Evolutionary conservation across 2,329 filamentous ascomycete genomes (phyloP).

Genomic region (Thielaviopsis musarum): DNA sequence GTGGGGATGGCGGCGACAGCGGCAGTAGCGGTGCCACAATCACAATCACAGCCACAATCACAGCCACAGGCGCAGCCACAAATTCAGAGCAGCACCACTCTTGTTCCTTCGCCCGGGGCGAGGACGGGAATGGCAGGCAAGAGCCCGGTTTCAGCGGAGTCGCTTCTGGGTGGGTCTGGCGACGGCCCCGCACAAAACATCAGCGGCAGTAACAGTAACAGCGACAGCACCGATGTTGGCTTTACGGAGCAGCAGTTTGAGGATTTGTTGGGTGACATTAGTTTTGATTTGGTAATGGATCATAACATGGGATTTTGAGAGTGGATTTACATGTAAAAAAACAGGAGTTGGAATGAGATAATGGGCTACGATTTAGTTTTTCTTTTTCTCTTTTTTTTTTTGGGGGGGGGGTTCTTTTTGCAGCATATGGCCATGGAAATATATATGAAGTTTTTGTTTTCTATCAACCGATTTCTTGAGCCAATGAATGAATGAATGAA

Average conservation of each 20-base stretch:
- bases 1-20: not conserved
- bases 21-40: not conserved
- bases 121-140: not conserved
- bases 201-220: not conserved
- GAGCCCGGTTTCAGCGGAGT: not conserved
- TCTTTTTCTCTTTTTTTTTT: too few relatives aligned
- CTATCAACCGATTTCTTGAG: too few relatives aligned
- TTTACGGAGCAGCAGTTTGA: constrained; percentile 9
- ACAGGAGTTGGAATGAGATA: not conserved
- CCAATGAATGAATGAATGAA: too few relatives aligned
- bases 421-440: too few relatives aligned
- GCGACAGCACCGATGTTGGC: not conserved
- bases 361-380: too few relatives aligned
- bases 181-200: not conserved
- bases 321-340: not conserved
- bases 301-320: not conserved
- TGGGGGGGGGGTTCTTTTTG: too few relatives aligned
- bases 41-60: not conserved
- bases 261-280: constrained; percentile 6
- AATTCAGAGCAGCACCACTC: not conserved
- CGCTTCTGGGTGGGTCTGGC: not conserved
- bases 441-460: too few relatives aligned
- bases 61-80: not conserved
- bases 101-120: too few relatives aligned
- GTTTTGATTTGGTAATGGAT: constrained; percentile 7